phyloP scores from a whole-genome alignment of 2,329 filamentous ascomycete species.

The Pseudogymnoascus destructans region DNA sequence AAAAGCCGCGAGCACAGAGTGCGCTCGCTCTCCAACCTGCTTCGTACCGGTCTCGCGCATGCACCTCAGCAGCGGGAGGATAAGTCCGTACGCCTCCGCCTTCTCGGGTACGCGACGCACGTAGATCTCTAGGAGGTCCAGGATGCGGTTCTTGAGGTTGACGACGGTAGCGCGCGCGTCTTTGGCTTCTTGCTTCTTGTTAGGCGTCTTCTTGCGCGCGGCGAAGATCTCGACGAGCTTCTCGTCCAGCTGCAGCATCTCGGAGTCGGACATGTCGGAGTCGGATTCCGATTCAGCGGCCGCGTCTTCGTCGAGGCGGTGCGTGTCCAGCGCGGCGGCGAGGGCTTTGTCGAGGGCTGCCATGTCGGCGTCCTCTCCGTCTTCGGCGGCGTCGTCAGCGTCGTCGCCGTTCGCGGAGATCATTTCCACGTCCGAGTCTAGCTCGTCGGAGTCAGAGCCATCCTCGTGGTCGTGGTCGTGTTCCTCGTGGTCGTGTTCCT shows the following conservation, averaged over 20 bases:
- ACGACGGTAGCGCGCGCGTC: slow-evolving; percentile 80
- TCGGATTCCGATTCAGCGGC: slow-evolving; percentile 40
- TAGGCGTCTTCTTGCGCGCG: slow-evolving; percentile 51
- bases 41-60: slow-evolving; percentile 66
- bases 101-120: slow-evolving; percentile 64
- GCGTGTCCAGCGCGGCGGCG: slow-evolving; percentile 63
- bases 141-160: slow-evolving; percentile 87
- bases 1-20: slow-evolving; percentile 58
- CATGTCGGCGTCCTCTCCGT: slow-evolving; percentile 30
- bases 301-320: slow-evolving; percentile 45
- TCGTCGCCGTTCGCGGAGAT: slow-evolving; percentile 34
- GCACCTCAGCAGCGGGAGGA: slow-evolving; percentile 65
- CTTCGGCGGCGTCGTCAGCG: slow-evolving; percentile 29
- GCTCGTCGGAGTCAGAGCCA: slow-evolving; percentile 25
- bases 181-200: slow-evolving; percentile 72
- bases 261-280: slow-evolving; percentile 83
- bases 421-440: slow-evolving; percentile 37
- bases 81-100: slow-evolving; percentile 51
- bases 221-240: slow-evolving; percentile 78
- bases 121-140: slow-evolving; percentile 79
- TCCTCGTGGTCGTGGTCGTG: slow-evolving; percentile 30
- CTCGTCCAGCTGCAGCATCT: slow-evolving; percentile 82
- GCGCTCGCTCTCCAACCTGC: slow-evolving; percentile 60
- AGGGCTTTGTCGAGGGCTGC: slow-evolving; percentile 54
- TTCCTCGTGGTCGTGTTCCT: slow-evolving; percentile 35